Conservation (phyloP, 306 rosid species). For the Senna siamea region DNA sequence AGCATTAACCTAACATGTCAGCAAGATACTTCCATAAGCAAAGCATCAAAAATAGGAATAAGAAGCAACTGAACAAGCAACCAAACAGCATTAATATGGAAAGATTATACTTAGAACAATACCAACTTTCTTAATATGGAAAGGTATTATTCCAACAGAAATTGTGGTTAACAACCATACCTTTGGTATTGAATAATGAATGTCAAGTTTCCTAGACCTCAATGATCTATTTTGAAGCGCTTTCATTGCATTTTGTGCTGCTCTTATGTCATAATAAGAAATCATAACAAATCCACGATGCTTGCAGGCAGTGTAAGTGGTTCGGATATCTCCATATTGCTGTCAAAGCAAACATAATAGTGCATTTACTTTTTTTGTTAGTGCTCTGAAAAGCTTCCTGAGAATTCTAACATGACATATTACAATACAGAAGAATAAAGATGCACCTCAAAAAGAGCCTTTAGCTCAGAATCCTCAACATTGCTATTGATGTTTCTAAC, state of each 20-base stretch:
- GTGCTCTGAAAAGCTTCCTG: constrained; percentile 25
- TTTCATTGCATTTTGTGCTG: constrained; percentile 75
- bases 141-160: constrained; percentile 31
- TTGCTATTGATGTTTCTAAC: constrained; percentile 79
- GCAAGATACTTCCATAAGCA: constrained; percentile 43
- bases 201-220: constrained; percentile 71
- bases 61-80: constrained; percentile 26
- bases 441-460: constrained; percentile 80
- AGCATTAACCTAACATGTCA: constrained; percentile 65
- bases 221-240: constrained; percentile 69
- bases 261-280: constrained; percentile 74
- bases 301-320: constrained; percentile 76
- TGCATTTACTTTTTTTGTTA: constrained; percentile 36
- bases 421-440: constrained; percentile 34
- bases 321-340: constrained; percentile 77
- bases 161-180: constrained; percentile 43
- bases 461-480: constrained; percentile 72
- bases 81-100: constrained; percentile 18
- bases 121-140: constrained; percentile 1
- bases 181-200: constrained; percentile 85
- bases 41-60: constrained; percentile 33
- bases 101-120: constrained; percentile 19
- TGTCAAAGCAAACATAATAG: constrained; percentile 45
- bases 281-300: constrained; percentile 86
- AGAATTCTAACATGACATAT: constrained; percentile 36